Conservation (phyloP, 1,284 basidiomycete species). For the Ceratobasidium sp. region DNA sequence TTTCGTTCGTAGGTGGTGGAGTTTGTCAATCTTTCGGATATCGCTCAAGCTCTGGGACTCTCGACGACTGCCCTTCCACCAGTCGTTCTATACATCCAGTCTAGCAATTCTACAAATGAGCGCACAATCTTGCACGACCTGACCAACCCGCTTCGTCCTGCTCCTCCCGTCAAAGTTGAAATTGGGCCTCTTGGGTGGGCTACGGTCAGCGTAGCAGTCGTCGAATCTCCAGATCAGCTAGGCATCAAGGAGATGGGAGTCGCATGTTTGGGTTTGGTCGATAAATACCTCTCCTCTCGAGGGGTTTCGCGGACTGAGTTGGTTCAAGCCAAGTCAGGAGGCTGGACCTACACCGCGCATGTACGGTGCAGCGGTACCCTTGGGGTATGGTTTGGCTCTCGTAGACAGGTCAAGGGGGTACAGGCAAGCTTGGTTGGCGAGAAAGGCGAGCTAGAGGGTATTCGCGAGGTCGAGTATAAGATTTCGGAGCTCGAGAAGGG, state of each 20-base stretch:
- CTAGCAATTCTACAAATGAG: conserved; percentile 31
- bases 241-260: conserved; percentile 4
- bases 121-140: conserved; percentile 18
- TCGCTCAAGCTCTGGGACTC: conserved; percentile 25
- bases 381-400: conserved; percentile 28
- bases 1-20: conserved; percentile 40
- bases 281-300: conserved; percentile 46
- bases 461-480: conserved; percentile 4
- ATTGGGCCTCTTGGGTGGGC: conserved; percentile 47
- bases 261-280: conserved; percentile 44
- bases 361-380: conserved; percentile 40
- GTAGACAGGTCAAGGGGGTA: background rate
- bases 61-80: background rate
- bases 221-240: conserved; percentile 2
- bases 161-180: conserved; percentile 38
- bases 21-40: conserved; percentile 36
- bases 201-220: conserved; percentile 25
- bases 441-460: background rate
- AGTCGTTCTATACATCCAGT: conserved; percentile 40
- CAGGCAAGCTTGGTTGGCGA: conserved; percentile 7
- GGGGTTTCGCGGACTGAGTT: conserved; percentile 32
- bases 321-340: background rate
- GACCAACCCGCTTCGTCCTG: conserved; percentile 6
- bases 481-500: conserved; percentile 7
- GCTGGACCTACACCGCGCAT: conserved; percentile 7